These are phyloP conservation scores for Annulohypoxylon maeteangense DNA, from an alignment of 495 filamentous ascomycete genomes.

Conservation along the genomic window DNA sequence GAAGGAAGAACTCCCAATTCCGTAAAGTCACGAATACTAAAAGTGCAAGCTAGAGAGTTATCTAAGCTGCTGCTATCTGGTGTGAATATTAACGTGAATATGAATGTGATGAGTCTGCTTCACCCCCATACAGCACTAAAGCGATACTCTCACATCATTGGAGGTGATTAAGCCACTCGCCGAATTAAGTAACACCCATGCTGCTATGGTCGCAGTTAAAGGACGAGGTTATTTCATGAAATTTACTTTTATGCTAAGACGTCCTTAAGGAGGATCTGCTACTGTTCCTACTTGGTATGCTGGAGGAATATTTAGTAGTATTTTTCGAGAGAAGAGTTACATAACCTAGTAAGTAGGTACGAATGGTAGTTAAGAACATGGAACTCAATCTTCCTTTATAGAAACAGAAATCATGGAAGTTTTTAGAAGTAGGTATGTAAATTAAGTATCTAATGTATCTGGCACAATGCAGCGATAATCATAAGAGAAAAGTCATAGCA, in stretches of 20 bases:
- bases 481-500: too few species aligned
- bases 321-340: neutral
- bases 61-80: neutral
- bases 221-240: neutral
- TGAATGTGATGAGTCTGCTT: slow-evolving; percentile 1
- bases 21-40: neutral
- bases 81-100: slow-evolving; percentile 4
- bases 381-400: too few species aligned
- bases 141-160: neutral
- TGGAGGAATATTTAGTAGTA: neutral
- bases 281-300: neutral
- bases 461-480: too few species aligned
- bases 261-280: neutral
- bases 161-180: neutral
- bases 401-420: too few species aligned
- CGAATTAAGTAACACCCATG: neutral
- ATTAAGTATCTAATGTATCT: too few species aligned
- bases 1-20: neutral
- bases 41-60: neutral
- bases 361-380: neutral
- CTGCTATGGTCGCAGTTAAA: too few species aligned
- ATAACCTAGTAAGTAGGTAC: neutral
- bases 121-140: neutral
- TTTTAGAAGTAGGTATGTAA: too few species aligned
- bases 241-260: neutral